Base-by-base conservation (phyloP, 768 basidiomycete genomes). In the Solioccasus polychromus region DNA sequence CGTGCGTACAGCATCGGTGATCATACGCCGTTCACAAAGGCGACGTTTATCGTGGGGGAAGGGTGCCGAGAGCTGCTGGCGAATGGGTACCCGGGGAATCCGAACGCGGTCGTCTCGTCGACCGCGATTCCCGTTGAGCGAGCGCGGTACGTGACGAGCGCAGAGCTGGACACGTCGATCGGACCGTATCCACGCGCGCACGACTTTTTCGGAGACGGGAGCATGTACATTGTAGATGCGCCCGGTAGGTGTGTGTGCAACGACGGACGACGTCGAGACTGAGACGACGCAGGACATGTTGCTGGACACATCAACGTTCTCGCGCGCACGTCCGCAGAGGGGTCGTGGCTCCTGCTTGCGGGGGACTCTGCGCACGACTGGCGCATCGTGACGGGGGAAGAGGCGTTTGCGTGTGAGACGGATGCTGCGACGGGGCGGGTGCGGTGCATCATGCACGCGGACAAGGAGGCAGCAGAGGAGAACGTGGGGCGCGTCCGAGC, bases 281-380 rank as follows among this genome's bases (percentile, higher is more conserved):
- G 35, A 41, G 18, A 29, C 30, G 31, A 34, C 6, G 8, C 35
- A 61, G 62, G 82, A 0, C 81, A 83, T 56, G 55, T 79, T 24
- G 60, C 64, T 1, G 82, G 82, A 0, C 80, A 83, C 44, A 51
- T 82, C 45, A 79, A 76, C 48, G 47, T 76, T 28, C 71, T 81
- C 10, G 77, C 68, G 6, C 77, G 81, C 37, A 80, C 78, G 3
- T 79, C 76, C 15, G 44, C 71, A 2, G 69, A 73, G 17, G 77
- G 77, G 10, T 71, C 63, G 1, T 83, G 81, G 80, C 66, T 82
- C 14, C 76, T 71, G 50, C 68, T 82, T 12, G 78, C 66, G 3
- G 78, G 75, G 0, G 80, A 83, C 54, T 74, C 75, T 46, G 80
- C 76, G 3, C 81, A 82, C 53, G 74, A 79, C 56, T 71, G 71